A percentile compares a stretch with the other conserved stretches of the same genome.
Evolutionary conservation across 495 filamentous ascomycete species (phyloP).

Genomic region (Xylaria curta): DNA sequence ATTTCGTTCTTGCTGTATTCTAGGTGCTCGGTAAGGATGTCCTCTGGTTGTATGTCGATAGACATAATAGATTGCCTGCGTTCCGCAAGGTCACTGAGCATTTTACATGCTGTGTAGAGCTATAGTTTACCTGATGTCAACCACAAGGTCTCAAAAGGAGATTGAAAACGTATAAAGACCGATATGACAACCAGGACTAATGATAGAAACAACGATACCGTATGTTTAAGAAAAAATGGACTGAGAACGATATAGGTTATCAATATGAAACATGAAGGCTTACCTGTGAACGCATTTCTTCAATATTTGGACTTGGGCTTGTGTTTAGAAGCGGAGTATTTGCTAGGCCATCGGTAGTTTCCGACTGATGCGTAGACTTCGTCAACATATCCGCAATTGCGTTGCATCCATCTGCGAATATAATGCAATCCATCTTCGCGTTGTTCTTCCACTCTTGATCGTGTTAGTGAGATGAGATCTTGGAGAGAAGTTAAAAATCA

Average conservation of each 20-base stretch:
- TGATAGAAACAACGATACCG: not conserved
- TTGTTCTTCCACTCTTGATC: not conserved
- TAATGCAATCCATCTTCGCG: not conserved
- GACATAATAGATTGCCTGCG: not conserved
- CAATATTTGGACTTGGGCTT: not conserved
- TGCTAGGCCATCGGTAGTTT: not conserved
- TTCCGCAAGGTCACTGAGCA: conserved; percentile 1
- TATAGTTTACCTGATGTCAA: not conserved
- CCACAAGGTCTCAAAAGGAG: not conserved
- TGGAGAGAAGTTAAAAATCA: not conserved
- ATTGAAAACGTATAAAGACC: not conserved
- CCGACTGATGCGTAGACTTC: not conserved
- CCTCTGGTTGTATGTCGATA: not conserved
- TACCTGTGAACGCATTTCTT: not conserved
- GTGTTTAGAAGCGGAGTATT: not conserved
- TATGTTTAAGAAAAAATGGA: not conserved
- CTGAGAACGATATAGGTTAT: not conserved
- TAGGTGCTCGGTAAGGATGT: not conserved
- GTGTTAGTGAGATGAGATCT: not conserved
- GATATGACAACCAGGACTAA: not conserved
- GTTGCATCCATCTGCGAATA: not conserved
- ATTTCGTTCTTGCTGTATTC: not conserved
- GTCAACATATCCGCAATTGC: not conserved
- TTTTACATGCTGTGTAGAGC: not conserved
- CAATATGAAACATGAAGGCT: not conserved